Conservation (phyloP, 23 red algal genomes). For the Gracilariopsis chorda region DNA sequence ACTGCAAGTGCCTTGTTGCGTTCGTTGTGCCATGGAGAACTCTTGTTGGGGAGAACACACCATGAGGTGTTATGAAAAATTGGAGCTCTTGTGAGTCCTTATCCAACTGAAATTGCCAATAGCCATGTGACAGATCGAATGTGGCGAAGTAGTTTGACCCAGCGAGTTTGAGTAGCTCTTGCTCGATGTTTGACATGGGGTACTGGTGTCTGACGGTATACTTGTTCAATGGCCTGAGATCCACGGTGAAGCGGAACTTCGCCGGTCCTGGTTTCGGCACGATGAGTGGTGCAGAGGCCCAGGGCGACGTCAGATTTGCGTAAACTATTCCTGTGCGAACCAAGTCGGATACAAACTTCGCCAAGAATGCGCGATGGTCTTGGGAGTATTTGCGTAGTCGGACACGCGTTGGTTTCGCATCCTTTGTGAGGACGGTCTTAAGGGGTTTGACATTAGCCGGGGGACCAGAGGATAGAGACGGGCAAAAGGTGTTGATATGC, state of each 20-base stretch:
- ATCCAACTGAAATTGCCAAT: not conserved
- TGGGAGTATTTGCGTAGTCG: not conserved
- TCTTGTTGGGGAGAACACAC: not conserved
- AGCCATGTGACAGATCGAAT: not conserved
- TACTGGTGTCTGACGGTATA: not conserved
- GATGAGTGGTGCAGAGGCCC: not conserved
- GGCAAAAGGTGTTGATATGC: not conserved
- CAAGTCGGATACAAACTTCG: not conserved
- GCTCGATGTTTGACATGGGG: not conserved
- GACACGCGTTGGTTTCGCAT: not conserved
- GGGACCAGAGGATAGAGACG: not conserved
- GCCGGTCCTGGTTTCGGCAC: conserved; percentile 8
- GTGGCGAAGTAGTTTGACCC: not conserved
- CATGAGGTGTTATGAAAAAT: not conserved
- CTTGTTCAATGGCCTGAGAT: not conserved
- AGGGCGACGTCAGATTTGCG: not conserved
- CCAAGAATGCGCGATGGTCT: not conserved
- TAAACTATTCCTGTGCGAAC: not conserved
- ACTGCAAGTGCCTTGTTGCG: not conserved
- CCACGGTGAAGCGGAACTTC: conserved; percentile 18
- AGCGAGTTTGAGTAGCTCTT: not conserved
- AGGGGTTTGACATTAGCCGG: not conserved
- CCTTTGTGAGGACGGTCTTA: not conserved
- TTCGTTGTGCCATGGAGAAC: not conserved
- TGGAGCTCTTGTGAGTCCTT: not conserved